Base-by-base conservation (phyloP, 2,329 filamentous ascomycete species). In the Paecilomyces fulvus region DNA sequence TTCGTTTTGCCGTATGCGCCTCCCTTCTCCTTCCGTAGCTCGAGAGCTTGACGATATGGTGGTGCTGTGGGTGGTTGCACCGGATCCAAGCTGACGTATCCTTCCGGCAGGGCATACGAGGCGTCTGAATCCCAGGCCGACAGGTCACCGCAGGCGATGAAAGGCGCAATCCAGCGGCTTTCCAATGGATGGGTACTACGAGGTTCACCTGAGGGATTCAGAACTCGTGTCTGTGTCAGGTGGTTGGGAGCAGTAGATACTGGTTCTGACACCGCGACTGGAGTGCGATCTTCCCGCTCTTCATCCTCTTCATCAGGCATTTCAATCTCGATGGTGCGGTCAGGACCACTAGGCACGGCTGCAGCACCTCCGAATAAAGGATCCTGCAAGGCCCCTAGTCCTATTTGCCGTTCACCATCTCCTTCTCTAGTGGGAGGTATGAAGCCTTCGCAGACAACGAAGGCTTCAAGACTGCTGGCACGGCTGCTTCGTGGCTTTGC, bases 401-500 rank as follows among this genome's bases (percentile, higher is more conserved):
- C 55, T 49, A 50, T 57, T 30, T 63, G 52, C 80, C 79, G 0
- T 74, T 72, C 10, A 78, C 68, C 0, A 20, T 78, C 80, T 53
- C 81, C 79, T 9, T 74, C 71, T 43, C 75, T 67, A 1, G 75
- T 63, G 1, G 73, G 74, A 0, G 92, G 92, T 3, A 90, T 92
- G 70, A 97, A 99, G 59, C 91, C 89, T 64, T 95, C 82, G 70
- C 94, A 96, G 14, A 99, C 92, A 51, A 99, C 89, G 64, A 99
- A 99, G 0, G 94, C 92, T 72, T 99, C 94, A 20, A 99, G 86
- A 73, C 91, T 96, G 73, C 92, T 97, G 1, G 92, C 94, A n/a
- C 94, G 83, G 67, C 90, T 96, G 60, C 90, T 95, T 55, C 94
- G 80, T 1, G 94, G 94, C 77, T 99, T 99, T 11, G 94, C 92